Evolutionary conservation across 2,329 filamentous ascomycete species (phyloP).

Genomic region (Neofusicoccum laricinum): DNA sequence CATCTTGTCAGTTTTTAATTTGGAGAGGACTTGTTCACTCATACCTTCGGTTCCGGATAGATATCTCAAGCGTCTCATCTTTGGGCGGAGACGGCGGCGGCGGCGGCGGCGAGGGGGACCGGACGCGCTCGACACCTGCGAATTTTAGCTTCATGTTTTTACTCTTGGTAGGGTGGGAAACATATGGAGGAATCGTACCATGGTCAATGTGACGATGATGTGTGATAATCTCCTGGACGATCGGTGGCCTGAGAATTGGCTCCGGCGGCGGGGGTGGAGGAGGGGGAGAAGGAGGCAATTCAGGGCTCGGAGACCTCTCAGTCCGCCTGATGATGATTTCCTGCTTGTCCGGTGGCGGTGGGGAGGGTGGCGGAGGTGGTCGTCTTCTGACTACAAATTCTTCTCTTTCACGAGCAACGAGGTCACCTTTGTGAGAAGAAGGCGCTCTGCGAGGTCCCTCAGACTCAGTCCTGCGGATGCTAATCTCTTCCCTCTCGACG

Average conservation of each 20-base stretch:
- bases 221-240: slow-evolving; percentile 85
- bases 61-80: slow-evolving; percentile 56
- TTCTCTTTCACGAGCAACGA: slow-evolving; percentile 40
- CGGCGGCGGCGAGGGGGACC: slow-evolving; percentile 50
- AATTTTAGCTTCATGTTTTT: slow-evolving; percentile 13
- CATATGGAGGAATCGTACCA: slow-evolving; percentile 53
- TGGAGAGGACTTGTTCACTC: neutral
- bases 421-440: slow-evolving; percentile 33
- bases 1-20: neutral
- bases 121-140: slow-evolving; percentile 45
- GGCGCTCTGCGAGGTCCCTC: slow-evolving; percentile 25
- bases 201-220: slow-evolving; percentile 86
- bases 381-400: slow-evolving; percentile 41
- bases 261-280: slow-evolving; percentile 51
- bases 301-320: slow-evolving; percentile 48
- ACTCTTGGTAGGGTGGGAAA: neutral
- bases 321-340: slow-evolving; percentile 47
- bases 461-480: slow-evolving; percentile 33
- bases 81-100: slow-evolving; percentile 46
- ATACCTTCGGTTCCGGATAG: slow-evolving; percentile 42
- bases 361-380: slow-evolving; percentile 32
- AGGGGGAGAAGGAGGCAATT: slow-evolving; percentile 45
- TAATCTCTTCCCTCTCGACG: slow-evolving; percentile 41
- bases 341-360: slow-evolving; percentile 37
- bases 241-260: slow-evolving; percentile 71